These are phyloP conservation scores for Letharia lupina DNA, from an alignment of 495 filamentous ascomycete genomes.

Conservation along the genomic window DNA sequence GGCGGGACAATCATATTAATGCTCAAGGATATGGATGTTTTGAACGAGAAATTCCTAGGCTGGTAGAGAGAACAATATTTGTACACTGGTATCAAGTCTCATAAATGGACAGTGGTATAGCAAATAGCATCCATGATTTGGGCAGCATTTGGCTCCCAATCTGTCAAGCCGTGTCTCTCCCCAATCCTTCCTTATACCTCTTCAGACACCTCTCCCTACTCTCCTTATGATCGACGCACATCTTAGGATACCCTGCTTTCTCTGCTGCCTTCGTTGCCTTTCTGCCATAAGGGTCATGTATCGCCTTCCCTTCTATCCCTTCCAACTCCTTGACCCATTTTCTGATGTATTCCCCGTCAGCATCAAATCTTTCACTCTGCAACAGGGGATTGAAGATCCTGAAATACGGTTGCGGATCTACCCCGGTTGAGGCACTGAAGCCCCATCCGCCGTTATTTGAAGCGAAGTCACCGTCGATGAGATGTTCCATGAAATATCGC, in stretches of 20 bases:
- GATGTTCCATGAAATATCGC: conserved; percentile 76
- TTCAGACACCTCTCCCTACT: conserved; percentile 56
- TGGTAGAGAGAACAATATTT: not conserved
- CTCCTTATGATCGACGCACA: conserved; percentile 64
- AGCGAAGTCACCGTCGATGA: conserved; percentile 89
- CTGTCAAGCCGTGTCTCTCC: conserved; percentile 39
- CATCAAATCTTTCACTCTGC: conserved; percentile 75
- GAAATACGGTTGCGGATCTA: conserved; percentile 90
- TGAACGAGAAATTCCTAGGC: no score
- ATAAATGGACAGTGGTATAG: not conserved
- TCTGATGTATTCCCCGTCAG: conserved; percentile 49
- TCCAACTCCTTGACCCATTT: conserved; percentile 56
- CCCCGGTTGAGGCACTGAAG: conserved; percentile 68
- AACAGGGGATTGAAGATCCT: conserved; percentile 81
- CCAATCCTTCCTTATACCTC: conserved; percentile 64
- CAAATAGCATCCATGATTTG: not conserved
- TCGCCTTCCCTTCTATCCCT: conserved; percentile 50
- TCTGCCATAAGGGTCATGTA: conserved; percentile 76
- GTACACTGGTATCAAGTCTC: not conserved
- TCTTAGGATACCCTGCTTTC: conserved; percentile 56
- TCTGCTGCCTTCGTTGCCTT: conserved; percentile 43
- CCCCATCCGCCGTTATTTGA: conserved; percentile 93
- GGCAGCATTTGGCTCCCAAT: no score
- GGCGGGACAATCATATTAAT: conserved; percentile 55
- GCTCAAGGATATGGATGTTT: not conserved